phyloP scores from a whole-genome alignment of 495 filamentous ascomycete genomes.

The Aspergillus diversus region DNA sequence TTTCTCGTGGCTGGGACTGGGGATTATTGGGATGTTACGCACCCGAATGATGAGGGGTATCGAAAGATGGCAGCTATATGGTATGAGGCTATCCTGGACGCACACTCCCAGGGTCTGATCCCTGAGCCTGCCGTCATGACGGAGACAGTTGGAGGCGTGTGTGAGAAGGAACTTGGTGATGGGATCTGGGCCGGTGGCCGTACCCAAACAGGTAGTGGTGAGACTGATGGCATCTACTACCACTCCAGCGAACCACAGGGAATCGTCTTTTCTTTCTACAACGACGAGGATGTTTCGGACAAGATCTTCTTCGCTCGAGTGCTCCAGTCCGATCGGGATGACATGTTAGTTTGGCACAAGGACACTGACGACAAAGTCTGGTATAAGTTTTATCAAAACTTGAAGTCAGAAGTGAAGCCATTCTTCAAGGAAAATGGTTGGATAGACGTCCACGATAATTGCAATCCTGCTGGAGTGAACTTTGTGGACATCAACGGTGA shows the following conservation, averaged over 20 bases:
- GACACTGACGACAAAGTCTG: too few relatives aligned
- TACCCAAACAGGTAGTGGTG: background rate
- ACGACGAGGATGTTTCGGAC: background rate
- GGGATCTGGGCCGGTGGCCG: background rate
- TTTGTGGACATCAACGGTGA: too few relatives aligned
- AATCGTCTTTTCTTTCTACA: background rate
- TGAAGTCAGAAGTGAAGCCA: too few relatives aligned
- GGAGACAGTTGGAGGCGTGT: too few relatives aligned
- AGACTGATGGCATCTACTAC: background rate
- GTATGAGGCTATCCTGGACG: conserved; percentile 41
- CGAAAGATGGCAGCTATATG: conserved; percentile 55
- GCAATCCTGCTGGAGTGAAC: too few relatives aligned
- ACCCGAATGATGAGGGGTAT: conserved; percentile 54
- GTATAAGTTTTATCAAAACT: too few relatives aligned
- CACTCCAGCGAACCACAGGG: background rate
- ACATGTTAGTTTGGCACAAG: too few relatives aligned
- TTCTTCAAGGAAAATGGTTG: too few relatives aligned
- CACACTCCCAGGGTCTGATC: background rate
- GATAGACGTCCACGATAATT: too few relatives aligned
- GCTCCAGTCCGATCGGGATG: too few relatives aligned
- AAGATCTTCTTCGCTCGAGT: background rate
- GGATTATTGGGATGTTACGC: conserved; percentile 40
- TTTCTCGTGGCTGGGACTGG: conserved; percentile 6
- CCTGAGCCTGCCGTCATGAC: background rate
- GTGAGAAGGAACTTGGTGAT: background rate